Conservation (phyloP, 2,329 filamentous ascomycete genomes). For the Emergomyces pasteurianus region DNA sequence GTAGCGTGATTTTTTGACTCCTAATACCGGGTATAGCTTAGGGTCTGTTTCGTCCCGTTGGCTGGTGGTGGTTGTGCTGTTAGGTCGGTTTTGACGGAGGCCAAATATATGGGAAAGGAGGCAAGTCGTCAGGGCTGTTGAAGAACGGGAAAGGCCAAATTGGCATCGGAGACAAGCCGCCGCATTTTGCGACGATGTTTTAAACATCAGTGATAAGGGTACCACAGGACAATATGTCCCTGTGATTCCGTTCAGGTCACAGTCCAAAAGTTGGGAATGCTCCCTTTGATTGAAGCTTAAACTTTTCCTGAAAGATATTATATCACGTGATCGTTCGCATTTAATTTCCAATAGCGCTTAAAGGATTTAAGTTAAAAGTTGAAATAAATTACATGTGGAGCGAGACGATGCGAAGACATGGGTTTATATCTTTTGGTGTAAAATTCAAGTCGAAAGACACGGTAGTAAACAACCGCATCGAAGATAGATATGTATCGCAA, state of each 20-base stretch:
- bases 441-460: neutral
- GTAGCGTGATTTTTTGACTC: neutral
- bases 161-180: slow-evolving; percentile 15
- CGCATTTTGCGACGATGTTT: slow-evolving; percentile 13
- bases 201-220: slow-evolving; percentile 16
- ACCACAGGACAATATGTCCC: neutral
- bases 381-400: neutral
- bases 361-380: neutral
- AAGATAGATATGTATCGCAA: neutral
- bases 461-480: neutral
- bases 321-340: neutral
- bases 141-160: slow-evolving; percentile 2
- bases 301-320: neutral
- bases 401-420: no score
- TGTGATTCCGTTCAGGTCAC: neutral
- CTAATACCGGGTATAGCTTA: neutral
- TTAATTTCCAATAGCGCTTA: neutral
- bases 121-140: neutral
- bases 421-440: neutral
- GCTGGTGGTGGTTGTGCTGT: neutral
- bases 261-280: neutral
- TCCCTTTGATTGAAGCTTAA: neutral
- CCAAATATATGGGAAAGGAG: neutral
- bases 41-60: neutral
- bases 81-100: neutral